Conservation (phyloP, 2,329 filamentous ascomycete species). For the Pseudogymnoascus verrucosus region DNA sequence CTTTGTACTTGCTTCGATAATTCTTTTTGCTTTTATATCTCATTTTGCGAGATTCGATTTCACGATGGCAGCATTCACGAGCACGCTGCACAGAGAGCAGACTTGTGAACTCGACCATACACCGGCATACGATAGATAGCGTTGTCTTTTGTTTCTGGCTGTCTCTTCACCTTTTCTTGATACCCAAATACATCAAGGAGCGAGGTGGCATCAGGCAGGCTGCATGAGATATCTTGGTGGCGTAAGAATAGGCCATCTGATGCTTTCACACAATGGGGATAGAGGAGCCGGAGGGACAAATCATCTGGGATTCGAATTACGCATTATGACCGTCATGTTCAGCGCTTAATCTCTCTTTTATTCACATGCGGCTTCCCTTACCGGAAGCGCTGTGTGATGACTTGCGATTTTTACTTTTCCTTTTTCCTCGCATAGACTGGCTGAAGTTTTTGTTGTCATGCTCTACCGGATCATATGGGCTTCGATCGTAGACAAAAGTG, state of each 20-base stretch:
- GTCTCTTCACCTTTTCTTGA: conserved; percentile 21
- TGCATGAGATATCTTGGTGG: conserved; percentile 20
- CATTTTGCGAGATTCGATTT: conserved; percentile 24
- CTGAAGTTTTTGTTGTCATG: not conserved
- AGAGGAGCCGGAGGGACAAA: conserved; percentile 7
- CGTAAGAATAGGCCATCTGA: conserved; percentile 6
- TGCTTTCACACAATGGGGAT: conserved; percentile 8
- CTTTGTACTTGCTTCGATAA: conserved; percentile 14
- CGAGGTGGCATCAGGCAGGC: conserved; percentile 22
- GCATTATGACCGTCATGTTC: conserved; percentile 10
- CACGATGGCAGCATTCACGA: conserved; percentile 24
- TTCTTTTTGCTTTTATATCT: conserved; percentile 13
- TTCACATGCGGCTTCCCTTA: not conserved
- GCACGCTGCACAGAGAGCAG: conserved; percentile 21
- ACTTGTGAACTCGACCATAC: conserved; percentile 25
- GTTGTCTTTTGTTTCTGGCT: conserved; percentile 30
- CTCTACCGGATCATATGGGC: conserved; percentile 7
- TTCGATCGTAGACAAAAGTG: conserved; percentile 10
- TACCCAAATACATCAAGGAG: conserved; percentile 29
- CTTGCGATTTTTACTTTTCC: not conserved
- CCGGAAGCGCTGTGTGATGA: not conserved
- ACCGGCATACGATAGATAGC: conserved; percentile 31
- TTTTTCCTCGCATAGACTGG: conserved; percentile 8
- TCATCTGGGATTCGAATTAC: conserved; percentile 9
- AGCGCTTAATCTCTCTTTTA: conserved; percentile 5